Conservation (phyloP, 352 stramenopile genomes). For the Thraustochytrium striatum region DNA sequence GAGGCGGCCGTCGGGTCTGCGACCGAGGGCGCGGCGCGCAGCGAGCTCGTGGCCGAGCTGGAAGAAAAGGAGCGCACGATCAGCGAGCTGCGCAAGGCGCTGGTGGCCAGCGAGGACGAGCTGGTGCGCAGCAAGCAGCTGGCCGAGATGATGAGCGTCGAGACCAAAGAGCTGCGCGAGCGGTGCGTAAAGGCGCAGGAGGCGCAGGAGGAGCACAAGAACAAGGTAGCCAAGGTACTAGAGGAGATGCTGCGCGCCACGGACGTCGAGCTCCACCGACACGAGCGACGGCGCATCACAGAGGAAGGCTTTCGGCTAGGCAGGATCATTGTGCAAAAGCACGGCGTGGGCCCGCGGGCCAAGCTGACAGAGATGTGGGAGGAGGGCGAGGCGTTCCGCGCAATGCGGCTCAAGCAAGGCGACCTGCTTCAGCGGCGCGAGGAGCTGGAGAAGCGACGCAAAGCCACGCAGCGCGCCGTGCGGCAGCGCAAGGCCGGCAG, state of each 20-base stretch:
- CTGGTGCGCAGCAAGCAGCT: not conserved
- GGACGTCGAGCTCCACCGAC: conserved; percentile 16
- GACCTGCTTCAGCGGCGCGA: conserved; percentile 45
- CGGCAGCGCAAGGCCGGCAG: conserved; percentile 43
- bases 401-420: conserved; percentile 7
- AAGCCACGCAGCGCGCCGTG: conserved; percentile 33
- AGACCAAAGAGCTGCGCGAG: not conserved
- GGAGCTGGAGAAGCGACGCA: conserved; percentile 45
- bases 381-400: conserved; percentile 41
- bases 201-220: not conserved
- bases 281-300: not conserved
- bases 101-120: not conserved
- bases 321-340: conserved; percentile 19
- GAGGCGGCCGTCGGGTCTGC: no score
- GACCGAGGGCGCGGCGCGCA: no score
- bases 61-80: not conserved
- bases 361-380: conserved; percentile 48
- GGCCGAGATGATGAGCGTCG: not conserved
- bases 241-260: conserved; percentile 35
- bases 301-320: conserved; percentile 39
- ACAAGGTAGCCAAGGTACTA: conserved; percentile 38
- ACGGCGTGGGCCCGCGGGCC: conserved; percentile 43
- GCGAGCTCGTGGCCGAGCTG: not conserved
- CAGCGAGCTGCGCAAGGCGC: not conserved
- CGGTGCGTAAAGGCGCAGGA: not conserved